Base-by-base conservation (phyloP, 768 basidiomycete genomes). In the Lactifluus piperatus region DNA sequence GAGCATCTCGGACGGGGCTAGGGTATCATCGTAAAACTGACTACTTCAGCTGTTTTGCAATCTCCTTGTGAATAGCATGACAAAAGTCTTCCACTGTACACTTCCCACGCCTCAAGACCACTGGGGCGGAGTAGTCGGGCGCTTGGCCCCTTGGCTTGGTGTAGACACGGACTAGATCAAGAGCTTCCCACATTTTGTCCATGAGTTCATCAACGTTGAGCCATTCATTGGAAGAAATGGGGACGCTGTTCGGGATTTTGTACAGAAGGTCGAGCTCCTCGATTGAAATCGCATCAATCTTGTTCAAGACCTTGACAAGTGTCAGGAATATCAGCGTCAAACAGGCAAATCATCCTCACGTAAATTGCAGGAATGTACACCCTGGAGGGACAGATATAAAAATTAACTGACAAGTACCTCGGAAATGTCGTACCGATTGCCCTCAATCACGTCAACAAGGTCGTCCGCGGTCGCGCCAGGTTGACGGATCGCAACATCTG, bases 271-370 rank as follows among this genome's bases (percentile, higher is more conserved):
- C 95, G 26, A 98, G 82, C 73, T 98, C 95, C 71, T 98, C 95
- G 72, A 98, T 97, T 54, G 92, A 94, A 68, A 97, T 98, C 20
- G 91, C 97, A 71, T 99, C 97, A 69, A 95, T 94, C 85, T 93
- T 93, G 74, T 93, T 93, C 62, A 93, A 75, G 41, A 92, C 83
- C 83, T 89, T 66, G 34, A 50, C 37, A 52, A 22, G 48, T 29
- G 51, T 68, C 36, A 58, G 58, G 7, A 18, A 26, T 9, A 51
- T 62, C 34, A 63, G 30, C 13, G n/a, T 34, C 24, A 6, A 4
- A 27, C n/a, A 43, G 11, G 16, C 54, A 4, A 27, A 24, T 22
- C 16, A 9, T 3, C 72, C 86, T 70, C 61, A 92, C 91, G 71
- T 92, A 97, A 59, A 97, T 74, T 14, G 88, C 90, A 13, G 94